A percentile compares a stretch with the other conserved stretches of the same genome.
Evolutionary conservation across 176 grass and related monocot species (phyloP).

Genomic region (Aegilops bicornis): DNA sequence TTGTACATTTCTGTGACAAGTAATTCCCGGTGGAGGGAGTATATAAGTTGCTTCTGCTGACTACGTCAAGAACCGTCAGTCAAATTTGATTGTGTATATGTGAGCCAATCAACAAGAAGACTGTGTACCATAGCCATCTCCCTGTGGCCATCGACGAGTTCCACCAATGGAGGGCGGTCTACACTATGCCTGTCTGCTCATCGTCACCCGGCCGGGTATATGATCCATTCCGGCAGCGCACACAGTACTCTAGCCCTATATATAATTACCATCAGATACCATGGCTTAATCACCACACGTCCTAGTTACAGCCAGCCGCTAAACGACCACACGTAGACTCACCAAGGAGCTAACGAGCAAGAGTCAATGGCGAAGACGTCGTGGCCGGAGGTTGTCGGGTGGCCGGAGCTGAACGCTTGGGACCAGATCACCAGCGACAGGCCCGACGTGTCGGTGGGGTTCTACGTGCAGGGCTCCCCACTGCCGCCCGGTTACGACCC

Average conservation of each 20-base stretch:
- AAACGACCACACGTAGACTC: background rate
- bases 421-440: slow-evolving; percentile 8
- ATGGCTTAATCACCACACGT: no score
- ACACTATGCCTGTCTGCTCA: background rate
- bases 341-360: background rate
- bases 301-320: background rate
- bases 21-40: no score
- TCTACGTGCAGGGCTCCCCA: slow-evolving; percentile 18
- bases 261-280: no score
- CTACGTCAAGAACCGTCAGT: background rate
- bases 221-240: background rate
- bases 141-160: background rate
- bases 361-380: slow-evolving; percentile 13
- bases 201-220: background rate
- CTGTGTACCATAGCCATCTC: background rate
- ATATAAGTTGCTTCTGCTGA: background rate
- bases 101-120: background rate
- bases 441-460: background rate
- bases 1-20: no score
- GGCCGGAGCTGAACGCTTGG: slow-evolving; percentile 2
- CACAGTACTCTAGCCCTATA: background rate
- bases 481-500: slow-evolving; percentile 17
- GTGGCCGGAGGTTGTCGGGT: slow-evolving; percentile 32
- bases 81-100: background rate
- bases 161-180: background rate